A percentile compares a stretch with the other conserved stretches of the same genome.
phyloP scores from a whole-genome alignment of 2,329 filamentous ascomycete genomes.

The Fusarium virguliforme region DNA sequence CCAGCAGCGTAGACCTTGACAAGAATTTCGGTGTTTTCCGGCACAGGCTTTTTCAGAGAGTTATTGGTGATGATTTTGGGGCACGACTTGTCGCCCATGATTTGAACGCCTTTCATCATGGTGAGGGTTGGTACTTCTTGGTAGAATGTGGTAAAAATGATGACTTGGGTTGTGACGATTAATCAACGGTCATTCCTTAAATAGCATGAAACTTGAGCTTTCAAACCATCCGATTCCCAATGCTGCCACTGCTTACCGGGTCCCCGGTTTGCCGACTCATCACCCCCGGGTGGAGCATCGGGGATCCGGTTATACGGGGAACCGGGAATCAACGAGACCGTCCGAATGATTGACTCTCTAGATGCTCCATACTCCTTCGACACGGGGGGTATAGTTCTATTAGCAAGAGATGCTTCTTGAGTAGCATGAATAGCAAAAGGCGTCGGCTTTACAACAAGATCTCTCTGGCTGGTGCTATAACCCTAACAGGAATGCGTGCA shows the following conservation, averaged over 20 bases:
- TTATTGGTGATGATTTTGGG: slow-evolving; percentile 39
- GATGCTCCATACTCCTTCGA: background rate
- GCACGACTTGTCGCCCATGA: slow-evolving; percentile 47
- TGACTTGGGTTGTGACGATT: background rate
- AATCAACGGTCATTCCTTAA: background rate
- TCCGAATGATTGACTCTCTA: background rate
- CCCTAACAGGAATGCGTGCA: background rate
- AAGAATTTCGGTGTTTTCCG: slow-evolving; percentile 47
- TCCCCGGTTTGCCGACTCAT: background rate
- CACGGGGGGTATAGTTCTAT: slow-evolving; percentile 34
- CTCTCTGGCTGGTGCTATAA: no score
- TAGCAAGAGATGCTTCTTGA: slow-evolving; percentile 8
- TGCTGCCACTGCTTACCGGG: background rate
- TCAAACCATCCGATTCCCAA: no score
- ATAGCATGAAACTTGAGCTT: background rate
- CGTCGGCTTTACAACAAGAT: no score
- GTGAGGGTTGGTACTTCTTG: background rate
- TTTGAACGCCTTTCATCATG: slow-evolving; percentile 56
- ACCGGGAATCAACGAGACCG: background rate
- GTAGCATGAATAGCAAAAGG: slow-evolving; percentile 63
- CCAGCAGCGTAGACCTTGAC: slow-evolving; percentile 55
- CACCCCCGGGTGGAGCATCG: background rate
- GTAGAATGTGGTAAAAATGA: background rate
- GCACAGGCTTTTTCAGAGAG: slow-evolving; percentile 38
- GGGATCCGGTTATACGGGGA: background rate